Evolutionary conservation across 2,329 filamentous ascomycete genomes (phyloP).

Genomic region (Elsinoe arachidis): DNA sequence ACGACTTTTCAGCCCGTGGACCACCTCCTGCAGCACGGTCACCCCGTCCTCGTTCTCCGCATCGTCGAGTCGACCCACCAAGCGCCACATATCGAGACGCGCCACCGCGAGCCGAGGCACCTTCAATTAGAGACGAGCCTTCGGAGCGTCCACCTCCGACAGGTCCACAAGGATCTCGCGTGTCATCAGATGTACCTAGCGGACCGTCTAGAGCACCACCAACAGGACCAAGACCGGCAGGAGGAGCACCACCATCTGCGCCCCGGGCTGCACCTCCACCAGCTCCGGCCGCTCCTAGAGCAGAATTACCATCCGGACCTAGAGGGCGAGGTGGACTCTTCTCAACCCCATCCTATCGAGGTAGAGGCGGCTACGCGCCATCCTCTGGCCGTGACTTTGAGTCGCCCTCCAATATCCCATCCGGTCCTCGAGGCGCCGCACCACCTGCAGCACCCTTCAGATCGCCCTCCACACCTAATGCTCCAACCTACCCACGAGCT

Average conservation of each 20-base stretch:
- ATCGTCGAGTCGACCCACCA: constrained; percentile 31
- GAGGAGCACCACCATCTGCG: constrained; percentile 12
- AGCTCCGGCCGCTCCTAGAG: constrained; percentile 16
- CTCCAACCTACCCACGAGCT: constrained; percentile 10
- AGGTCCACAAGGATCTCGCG: constrained; percentile 23
- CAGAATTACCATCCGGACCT: constrained; percentile 23
- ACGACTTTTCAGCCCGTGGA: constrained; percentile 18
- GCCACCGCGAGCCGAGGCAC: neutral
- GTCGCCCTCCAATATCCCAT: constrained; percentile 21
- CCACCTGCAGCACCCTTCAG: constrained; percentile 14
- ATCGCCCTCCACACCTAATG: neutral
- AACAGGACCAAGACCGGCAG: constrained; percentile 22
- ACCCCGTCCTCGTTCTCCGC: constrained; percentile 25
- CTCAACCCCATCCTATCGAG: constrained; percentile 21
- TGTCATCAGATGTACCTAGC: constrained; percentile 22
- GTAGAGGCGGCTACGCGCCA: constrained; percentile 20
- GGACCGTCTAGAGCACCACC: constrained; percentile 25
- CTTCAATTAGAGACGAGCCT: constrained; percentile 18
- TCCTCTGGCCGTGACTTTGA: constrained; percentile 14
- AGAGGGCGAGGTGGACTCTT: constrained; percentile 18
- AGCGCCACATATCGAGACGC: constrained; percentile 11
- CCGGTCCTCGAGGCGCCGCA: constrained; percentile 24
- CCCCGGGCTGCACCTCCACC: constrained; percentile 18
- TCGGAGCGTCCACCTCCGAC: constrained; percentile 22
- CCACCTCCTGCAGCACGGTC: constrained; percentile 21